These are phyloP conservation scores for Spatholobus suberectus DNA, from an alignment of 306 rosid species.

Conservation along the genomic window DNA sequence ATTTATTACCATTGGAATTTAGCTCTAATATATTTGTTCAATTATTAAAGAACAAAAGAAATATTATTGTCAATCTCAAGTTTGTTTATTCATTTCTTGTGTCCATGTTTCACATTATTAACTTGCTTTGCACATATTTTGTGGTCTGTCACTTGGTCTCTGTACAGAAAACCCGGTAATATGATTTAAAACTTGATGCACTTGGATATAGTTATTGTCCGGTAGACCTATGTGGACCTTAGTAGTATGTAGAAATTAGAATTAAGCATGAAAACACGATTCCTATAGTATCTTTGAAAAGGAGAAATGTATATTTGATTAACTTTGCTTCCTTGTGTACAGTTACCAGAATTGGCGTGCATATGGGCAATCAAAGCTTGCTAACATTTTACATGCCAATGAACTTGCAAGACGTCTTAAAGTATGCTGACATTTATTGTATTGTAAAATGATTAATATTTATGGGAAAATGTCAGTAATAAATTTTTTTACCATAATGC, in stretches of 20 bases:
- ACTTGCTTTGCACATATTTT: background rate
- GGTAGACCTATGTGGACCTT: background rate
- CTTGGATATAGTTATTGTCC: background rate
- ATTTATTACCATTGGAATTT: background rate
- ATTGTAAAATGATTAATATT: background rate
- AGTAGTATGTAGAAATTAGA: background rate
- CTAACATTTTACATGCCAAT: slow-evolving; percentile 81
- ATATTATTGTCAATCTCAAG: slow-evolving; percentile 14
- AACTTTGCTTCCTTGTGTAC: slow-evolving; percentile 19
- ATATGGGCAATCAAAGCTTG: slow-evolving; percentile 92
- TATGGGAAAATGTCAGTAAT: background rate
- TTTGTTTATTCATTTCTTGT: background rate
- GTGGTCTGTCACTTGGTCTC: background rate
- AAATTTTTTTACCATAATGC: background rate
- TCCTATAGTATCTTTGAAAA: background rate
- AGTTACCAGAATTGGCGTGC: slow-evolving; percentile 66
- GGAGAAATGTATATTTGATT: background rate
- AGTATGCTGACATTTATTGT: slow-evolving; percentile 48
- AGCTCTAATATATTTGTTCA: background rate
- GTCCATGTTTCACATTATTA: background rate
- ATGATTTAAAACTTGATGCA: background rate
- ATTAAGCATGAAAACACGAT: background rate
- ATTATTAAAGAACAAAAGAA: background rate
- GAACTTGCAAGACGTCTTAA: slow-evolving; percentile 72
- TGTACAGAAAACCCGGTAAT: background rate